Conservation (phyloP, 2,329 filamentous ascomycete species). For the Rhinocladiella mackenziei region DNA sequence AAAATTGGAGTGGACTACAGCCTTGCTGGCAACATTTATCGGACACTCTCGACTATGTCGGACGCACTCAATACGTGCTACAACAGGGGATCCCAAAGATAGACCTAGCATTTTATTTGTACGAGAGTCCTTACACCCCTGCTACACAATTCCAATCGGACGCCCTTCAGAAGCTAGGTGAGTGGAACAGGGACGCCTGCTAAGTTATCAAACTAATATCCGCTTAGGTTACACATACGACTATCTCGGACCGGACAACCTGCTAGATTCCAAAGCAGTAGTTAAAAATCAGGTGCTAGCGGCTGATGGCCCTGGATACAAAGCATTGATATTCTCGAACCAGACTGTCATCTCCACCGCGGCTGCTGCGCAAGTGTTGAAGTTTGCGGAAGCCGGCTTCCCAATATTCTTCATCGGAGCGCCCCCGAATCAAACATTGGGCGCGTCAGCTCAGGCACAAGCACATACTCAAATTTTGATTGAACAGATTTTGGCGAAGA, state of each 20-base stretch:
- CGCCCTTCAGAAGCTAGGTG: slow-evolving; percentile 6
- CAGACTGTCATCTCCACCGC: slow-evolving; percentile 38
- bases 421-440: slow-evolving; percentile 30
- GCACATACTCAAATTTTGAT: slow-evolving; percentile 29
- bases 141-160: background rate
- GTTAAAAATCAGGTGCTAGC: slow-evolving; percentile 40
- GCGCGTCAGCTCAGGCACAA: slow-evolving; percentile 15
- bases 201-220: slow-evolving; percentile 17
- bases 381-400: slow-evolving; percentile 39
- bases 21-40: slow-evolving; percentile 42
- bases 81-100: slow-evolving; percentile 40
- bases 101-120: slow-evolving; percentile 43
- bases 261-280: slow-evolving; percentile 38
- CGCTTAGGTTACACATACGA: slow-evolving; percentile 41
- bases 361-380: slow-evolving; percentile 35
- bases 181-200: background rate
- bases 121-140: no score
- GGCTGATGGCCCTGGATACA: slow-evolving; percentile 40
- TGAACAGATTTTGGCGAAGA: slow-evolving; percentile 24
- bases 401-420: slow-evolving; percentile 43
- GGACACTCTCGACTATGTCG: slow-evolving; percentile 39
- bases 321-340: slow-evolving; percentile 40
- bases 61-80: slow-evolving; percentile 38
- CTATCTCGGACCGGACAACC: slow-evolving; percentile 46
- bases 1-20: slow-evolving; percentile 40